phyloP scores from a whole-genome alignment of 345 rosid species.

The Rhodamnia argentea region DNA sequence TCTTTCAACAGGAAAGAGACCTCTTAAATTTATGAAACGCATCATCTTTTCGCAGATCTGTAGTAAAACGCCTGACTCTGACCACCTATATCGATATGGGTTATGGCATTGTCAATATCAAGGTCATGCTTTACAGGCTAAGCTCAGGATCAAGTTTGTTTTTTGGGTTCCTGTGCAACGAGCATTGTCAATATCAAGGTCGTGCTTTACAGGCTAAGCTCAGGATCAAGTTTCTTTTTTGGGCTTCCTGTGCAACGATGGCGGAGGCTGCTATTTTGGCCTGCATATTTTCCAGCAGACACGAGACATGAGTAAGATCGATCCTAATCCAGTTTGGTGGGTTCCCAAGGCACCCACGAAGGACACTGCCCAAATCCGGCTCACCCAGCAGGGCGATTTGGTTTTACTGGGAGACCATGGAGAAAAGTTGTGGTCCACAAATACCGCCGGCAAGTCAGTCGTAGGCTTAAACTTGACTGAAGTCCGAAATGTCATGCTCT shows the following conservation, averaged over 20 bases:
- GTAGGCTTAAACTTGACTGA: not conserved
- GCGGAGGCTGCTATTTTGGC: not conserved
- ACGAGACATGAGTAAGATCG: not conserved
- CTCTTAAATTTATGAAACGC: no score
- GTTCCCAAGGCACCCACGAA: accelerated
- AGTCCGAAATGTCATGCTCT: not conserved
- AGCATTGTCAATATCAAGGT: no score
- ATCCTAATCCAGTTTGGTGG: accelerated
- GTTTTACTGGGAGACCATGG: not conserved
- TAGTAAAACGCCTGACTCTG: not conserved
- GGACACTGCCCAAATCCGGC: not conserved
- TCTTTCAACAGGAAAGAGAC: no score
- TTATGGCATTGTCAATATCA: no score
- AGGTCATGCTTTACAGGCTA: no score
- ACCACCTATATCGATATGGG: no score
- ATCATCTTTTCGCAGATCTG: not conserved
- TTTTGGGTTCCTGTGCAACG: no score
- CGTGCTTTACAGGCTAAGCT: no score
- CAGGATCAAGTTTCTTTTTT: not conserved
- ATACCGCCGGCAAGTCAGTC: not conserved
- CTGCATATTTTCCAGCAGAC: not conserved
- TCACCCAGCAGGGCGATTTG: not conserved
- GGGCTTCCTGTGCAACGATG: not conserved
- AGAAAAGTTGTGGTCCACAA: not conserved
- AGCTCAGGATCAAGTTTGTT: no score